Base-by-base conservation (phyloP, 495 filamentous ascomycete species). In the Aspergillus baeticus region DNA sequence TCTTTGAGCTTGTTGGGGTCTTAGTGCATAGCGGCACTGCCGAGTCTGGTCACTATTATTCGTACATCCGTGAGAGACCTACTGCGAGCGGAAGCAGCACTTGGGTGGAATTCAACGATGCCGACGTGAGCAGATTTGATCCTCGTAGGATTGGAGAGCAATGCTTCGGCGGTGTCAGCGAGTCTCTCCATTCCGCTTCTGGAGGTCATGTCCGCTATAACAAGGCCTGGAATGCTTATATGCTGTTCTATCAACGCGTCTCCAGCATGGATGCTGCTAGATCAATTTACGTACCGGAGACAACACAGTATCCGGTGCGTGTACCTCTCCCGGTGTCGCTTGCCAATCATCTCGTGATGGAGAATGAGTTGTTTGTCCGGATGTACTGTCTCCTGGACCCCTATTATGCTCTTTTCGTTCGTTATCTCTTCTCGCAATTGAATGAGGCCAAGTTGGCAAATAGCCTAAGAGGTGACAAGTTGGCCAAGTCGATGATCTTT, bases 41-140 rank as follows among this genome's bases (percentile, higher is more conserved):
- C 14, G 92, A 98, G 67, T 92, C 90, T 14, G 94, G 94, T 0
- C 94, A 99, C 68, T 99, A 99, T 69, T 98, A 96, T 70, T 97
- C 94, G 0, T 98, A 88, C 71, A 88, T 93, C 50, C 88, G 91
- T 18, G 88, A 96, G 67, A 81, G 91, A 22, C 87, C 91, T 5
- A 78, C 81, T 3, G 71, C 69, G 18, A 72, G 70, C 21, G 59
- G 67, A 1, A 73, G 70, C 2, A 75, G 80, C 2, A 76, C 65
- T 4, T 99, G 94, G 94, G 80, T 97, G 20, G 87, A 96, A 64
- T 96, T 96, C 71, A 97, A 99, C 61, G 94, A 99, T 65, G 87
- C 89, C 5, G 80, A 84, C 50, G 92, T 96, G 18, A 84, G 74
- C 34, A 65, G 71, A 1, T 97, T 93, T 75, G 87, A 96, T 63